Percentiles rank a stretch among this genome's conserved stretches.
Evolutionary conservation across 2,329 filamentous ascomycete species (phyloP).

Genomic region (Xylariaceae sp.): DNA sequence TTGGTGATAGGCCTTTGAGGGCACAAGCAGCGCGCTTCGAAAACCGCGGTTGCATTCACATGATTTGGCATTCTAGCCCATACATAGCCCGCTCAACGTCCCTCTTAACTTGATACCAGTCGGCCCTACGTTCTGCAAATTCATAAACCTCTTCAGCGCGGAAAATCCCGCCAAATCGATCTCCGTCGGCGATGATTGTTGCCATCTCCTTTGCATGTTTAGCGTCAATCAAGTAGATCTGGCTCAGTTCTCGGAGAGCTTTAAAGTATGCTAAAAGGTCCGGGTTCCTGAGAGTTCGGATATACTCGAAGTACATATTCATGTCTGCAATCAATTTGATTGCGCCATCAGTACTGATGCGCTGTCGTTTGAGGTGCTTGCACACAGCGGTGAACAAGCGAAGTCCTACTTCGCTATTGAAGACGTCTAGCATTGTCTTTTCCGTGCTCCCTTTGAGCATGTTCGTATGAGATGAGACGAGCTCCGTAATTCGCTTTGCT

Average conservation of each 20-base stretch:
- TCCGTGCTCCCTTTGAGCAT: slow-evolving; percentile 95
- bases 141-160: slow-evolving; percentile 96
- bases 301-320: slow-evolving; percentile 86
- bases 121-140: slow-evolving; percentile 87
- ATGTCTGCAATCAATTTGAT: slow-evolving; percentile 94
- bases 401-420: slow-evolving; percentile 94
- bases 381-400: slow-evolving; percentile 87
- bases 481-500: slow-evolving; percentile 73
- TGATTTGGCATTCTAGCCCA: slow-evolving; percentile 80
- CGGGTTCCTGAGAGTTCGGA: slow-evolving; percentile 74
- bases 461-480: slow-evolving; percentile 82
- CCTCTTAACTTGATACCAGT: slow-evolving; percentile 88
- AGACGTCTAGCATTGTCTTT: slow-evolving; percentile 97
- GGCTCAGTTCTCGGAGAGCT: slow-evolving; percentile 84
- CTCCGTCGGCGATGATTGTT: slow-evolving; percentile 85
- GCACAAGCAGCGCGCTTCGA: no score
- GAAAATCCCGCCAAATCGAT: slow-evolving; percentile 88
- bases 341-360: slow-evolving; percentile 83
- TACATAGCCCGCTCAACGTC: slow-evolving; percentile 97
- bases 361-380: slow-evolving; percentile 96
- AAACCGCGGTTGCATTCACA: slow-evolving; percentile 52
- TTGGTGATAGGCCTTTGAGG: no score
- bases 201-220: slow-evolving; percentile 91
- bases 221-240: slow-evolving; percentile 90
- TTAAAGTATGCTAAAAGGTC: slow-evolving; percentile 87